Percentiles rank a stretch among this genome's conserved stretches.
Evolutionary conservation across 441 rosid species (phyloP).

Genomic region (Raphanus hybrid): DNA sequence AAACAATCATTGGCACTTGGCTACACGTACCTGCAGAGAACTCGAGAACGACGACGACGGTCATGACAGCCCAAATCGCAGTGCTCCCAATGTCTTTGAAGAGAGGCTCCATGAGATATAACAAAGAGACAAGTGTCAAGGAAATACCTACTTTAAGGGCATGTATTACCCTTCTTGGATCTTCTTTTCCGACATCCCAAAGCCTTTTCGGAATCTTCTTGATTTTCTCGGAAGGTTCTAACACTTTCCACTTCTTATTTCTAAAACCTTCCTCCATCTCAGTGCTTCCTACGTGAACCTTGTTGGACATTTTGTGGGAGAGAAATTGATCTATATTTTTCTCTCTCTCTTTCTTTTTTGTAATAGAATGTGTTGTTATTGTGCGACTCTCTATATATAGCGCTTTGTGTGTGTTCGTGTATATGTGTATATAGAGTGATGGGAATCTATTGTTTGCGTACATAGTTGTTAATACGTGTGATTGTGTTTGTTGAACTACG

Average conservation of each 20-base stretch:
- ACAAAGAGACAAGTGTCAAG: constrained; percentile 49
- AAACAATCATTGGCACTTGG: not conserved
- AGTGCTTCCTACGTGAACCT: constrained; percentile 52
- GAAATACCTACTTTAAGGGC: constrained; percentile 84
- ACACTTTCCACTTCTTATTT: constrained; percentile 41
- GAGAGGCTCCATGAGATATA: constrained; percentile 70
- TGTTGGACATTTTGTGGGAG: constrained; percentile 40
- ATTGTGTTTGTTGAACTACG: constrained; percentile 37
- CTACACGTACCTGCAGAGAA: constrained; percentile 71
- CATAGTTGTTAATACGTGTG: constrained; percentile 18
- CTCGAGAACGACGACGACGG: constrained; percentile 92
- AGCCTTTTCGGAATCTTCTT: constrained; percentile 47
- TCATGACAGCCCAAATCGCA: constrained; percentile 95
- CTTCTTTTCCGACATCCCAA: constrained; percentile 71
- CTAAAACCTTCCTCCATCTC: constrained; percentile 33
- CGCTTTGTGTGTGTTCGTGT: not conserved
- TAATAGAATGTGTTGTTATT: constrained; percentile 23
- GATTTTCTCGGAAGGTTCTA: constrained; percentile 44
- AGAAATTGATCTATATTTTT: constrained; percentile 10
- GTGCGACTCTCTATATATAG: constrained; percentile 32
- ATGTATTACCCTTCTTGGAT: constrained; percentile 78
- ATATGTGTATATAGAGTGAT: constrained; percentile 2
- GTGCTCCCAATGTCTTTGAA: constrained; percentile 63
- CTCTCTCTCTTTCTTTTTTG: not conserved
- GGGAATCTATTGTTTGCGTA: constrained; percentile 25